Base-by-base conservation (phyloP, 305 asterid genomes). In the Fraxinus dipetala region DNA sequence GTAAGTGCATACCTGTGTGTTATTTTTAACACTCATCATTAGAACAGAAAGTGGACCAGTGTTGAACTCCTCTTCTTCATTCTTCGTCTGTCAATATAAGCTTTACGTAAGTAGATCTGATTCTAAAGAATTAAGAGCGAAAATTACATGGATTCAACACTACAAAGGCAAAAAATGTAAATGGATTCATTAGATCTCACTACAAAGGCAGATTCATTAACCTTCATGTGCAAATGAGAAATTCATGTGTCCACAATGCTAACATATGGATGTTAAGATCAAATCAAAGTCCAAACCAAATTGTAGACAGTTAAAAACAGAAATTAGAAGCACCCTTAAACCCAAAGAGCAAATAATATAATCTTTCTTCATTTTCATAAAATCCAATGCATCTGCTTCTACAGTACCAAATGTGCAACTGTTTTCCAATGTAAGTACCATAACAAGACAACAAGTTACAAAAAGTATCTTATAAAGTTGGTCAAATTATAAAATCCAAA, bases 41-140 rank as follows among this genome's bases (percentile, higher is more conserved):
- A 95, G 83, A 82, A 95, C 90, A 79, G 97, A 93, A 20, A 95
- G 94, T 30, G 98, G 98, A 32, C 98, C 98, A 0, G 98, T 95
- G 91, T 91, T 95, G 88, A 95, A 95, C 87, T 95, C 98, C 88
- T 95, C 98, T 79, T 95, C 98, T 90, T 95, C 98, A 72, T 88
- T 95, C 90, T 93, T 95, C 0, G 18, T 87, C 93, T 91, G 92
- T 73, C 56, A 76, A 70, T 54, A 83, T 79, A 76, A 14, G 40
- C 5, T 24, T 10, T 18, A 28, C 1, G 67, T 45, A 16, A 76
- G 40, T 26, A 75, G 31, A 20, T 22, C 70, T 2, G 31, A 61
- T 2, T 61, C 14, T 61, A 6, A 61, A 18, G 30, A 22, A 61
- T 8, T 61, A 10, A 22, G 31, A 0, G 70, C 20, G 6, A 61